Base-by-base conservation (phyloP, 78 protist genomes). In the Monocercomonoides exilis region DNA sequence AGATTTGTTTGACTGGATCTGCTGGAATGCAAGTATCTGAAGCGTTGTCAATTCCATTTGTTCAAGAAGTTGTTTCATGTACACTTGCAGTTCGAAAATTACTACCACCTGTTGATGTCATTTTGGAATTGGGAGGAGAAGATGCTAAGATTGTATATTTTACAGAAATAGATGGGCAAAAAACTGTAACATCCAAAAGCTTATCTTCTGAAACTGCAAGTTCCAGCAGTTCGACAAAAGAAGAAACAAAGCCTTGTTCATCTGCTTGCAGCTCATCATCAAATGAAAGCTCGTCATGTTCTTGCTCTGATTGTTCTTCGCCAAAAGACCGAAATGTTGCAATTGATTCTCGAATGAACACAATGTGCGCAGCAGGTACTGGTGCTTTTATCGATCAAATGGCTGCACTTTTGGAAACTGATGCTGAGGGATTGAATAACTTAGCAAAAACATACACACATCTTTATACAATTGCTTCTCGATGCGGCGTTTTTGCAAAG, bases 401-500 rank as follows among this genome's bases (percentile, higher is more conserved):
- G 43, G 87, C 87, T 32, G 2, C 41, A 0, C 64, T 85, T 4
- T 34, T 85, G 35, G 64, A 2, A 4, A 54, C 70, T 11, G 70
- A 54, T 21, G 38, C 70, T 11, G 38, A 32, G 70, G 87, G 87
- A 41, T n/a, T 85, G 77, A 38, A 2, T 34, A 3, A 85, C 1
- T 1, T 85, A 32, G 87, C 87, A n/a, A 0, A 2, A 1, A 4
- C 2, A 41, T 2, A 85, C 77, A 1, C 45, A 2, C 32, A 1
- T 32, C 1, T 85, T 6, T 85, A 85, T 43, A 33, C 87, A 41
- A 85, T 85, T 33, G 87, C 87, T n/a, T 3, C 38, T 45, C 0
- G 85, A 0, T 85, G 88, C 54, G 88, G 88, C 0, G 88, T 85
- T 21, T 85, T 85, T 64, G 88, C 88, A 4, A 85, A 85, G 77